Evolutionary conservation across 176 grass and related monocot species (phyloP).

Genomic region (Panicum miliaceum): DNA sequence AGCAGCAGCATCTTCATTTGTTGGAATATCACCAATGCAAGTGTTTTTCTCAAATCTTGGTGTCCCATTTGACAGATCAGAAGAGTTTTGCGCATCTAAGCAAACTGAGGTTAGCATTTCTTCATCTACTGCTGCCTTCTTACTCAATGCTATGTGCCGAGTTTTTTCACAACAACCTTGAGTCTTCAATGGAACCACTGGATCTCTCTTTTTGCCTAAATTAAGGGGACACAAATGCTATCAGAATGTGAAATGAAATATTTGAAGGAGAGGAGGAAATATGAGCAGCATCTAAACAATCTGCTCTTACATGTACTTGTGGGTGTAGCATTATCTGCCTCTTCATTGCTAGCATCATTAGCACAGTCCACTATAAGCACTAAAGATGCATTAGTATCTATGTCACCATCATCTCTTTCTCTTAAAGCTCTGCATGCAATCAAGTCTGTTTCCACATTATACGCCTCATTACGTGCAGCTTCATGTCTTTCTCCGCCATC

Average conservation of each 20-base stretch:
- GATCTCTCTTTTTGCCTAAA: conserved; percentile 29
- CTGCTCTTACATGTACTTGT: conserved; percentile 5
- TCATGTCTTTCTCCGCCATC: not conserved
- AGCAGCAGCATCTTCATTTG: not conserved
- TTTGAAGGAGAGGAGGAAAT: conserved; percentile 5
- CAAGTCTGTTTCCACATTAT: not conserved
- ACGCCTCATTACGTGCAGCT: conserved; percentile 14
- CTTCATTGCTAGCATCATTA: not conserved
- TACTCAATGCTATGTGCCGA: not conserved
- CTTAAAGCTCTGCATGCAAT: not conserved
- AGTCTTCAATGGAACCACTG: conserved; percentile 3
- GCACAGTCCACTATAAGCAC: not conserved
- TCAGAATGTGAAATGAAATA: conserved; percentile 40
- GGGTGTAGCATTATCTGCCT: not conserved
- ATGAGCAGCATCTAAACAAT: not conserved
- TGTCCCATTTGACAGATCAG: not conserved
- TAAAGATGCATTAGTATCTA: not conserved
- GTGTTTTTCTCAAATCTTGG: conserved; percentile 34
- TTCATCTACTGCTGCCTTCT: conserved; percentile 35
- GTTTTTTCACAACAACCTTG: not conserved
- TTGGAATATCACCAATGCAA: conserved; percentile 23
- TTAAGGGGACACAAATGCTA: conserved; percentile 1
- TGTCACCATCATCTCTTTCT: not conserved
- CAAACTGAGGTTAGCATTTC: conserved; percentile 27
- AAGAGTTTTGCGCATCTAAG: not conserved